Conservation (phyloP, 192 early-diverging fungal species). For the Coemansia sp. region DNA sequence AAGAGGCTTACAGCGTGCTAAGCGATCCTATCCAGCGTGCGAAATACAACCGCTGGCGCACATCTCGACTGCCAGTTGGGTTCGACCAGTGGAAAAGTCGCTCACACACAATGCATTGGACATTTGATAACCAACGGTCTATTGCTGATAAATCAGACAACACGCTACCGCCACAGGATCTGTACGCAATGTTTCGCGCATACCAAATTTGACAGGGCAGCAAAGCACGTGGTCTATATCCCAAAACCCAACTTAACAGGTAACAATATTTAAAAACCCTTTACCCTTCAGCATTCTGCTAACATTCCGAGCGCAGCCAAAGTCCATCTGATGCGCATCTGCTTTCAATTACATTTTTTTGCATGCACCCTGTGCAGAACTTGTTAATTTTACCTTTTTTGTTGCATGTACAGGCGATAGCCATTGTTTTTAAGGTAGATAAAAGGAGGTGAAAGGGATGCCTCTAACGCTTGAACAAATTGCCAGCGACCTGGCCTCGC, state of each 20-base stretch:
- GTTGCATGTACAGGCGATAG: too few species aligned
- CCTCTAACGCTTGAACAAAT: neutral
- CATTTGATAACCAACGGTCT: slow-evolving; percentile 14
- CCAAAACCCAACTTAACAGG: neutral
- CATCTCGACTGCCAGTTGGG: slow-evolving; percentile 16
- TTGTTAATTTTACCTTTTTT: too few species aligned
- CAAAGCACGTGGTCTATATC: neutral
- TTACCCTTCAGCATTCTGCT: neutral
- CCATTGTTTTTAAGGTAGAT: too few species aligned
- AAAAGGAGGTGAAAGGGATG: too few species aligned
- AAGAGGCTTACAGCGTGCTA: slow-evolving; percentile 33
- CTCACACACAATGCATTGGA: slow-evolving; percentile 35
- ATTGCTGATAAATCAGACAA: neutral
- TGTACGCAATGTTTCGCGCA: slow-evolving; percentile 31
- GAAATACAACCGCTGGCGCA: slow-evolving; percentile 43
- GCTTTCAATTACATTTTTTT: neutral
- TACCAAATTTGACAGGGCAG: slow-evolving; percentile 32
- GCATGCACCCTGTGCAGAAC: too few species aligned
- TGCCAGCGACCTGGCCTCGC: neutral
- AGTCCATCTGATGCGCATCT: neutral
- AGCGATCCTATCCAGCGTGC: slow-evolving; percentile 22
- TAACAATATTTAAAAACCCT: too few species aligned
- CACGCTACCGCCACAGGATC: slow-evolving; percentile 2
- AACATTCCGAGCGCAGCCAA: neutral
- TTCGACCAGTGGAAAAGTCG: slow-evolving; percentile 30